Evolutionary conservation across 441 rosid species (phyloP), one percentile per base, ranked within the genome.

Genomic region (Aquilaria agallochum): DNA sequence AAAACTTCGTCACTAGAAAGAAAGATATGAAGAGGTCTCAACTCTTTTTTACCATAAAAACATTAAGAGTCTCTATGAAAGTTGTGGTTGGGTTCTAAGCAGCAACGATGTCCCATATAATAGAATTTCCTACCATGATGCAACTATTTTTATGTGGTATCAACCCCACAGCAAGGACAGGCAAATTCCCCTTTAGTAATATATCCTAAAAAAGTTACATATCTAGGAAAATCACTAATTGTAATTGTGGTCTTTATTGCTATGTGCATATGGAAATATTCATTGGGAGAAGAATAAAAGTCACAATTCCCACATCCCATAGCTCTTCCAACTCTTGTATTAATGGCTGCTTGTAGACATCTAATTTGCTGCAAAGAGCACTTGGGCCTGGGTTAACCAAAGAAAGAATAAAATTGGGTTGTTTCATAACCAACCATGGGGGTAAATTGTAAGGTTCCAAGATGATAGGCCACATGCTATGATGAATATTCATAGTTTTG

Each of bases 1-100:
- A 59, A 13, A 27, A 59, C 42, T 13, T 59, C 11, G 5, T 59
- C 54, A 8, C 40, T 13, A 0, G 40, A 15, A 11, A 59, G 30
- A 46, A 9, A 11, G 30, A 8, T 47, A 15, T 27, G 44, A 36
- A 4, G 31, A 46, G 2, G 27, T 6, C 53, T 49, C 12, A 12
- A 15, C 48, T 59, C 12, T 8, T 27, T 46, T 9, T 15, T 59
- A 12, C 44, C 45, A 59, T 59, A 52, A 30, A 59, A 59, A 32
- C 33, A 54, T 31, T 42, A 32, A 10, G 32, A 20, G 27, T 20
- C 27, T 20, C 27, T 20, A 20, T 20, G 27, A 20, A 20, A 20
- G 27, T 20, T 20, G 27, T 20, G 27, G 27, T 20, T 20, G 27
- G 27, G 27, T 20, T 20, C 27, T 20, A 20, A 20, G 27, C 27